Percentiles rank a stretch among this genome's conserved stretches.
These are phyloP conservation scores for Panaeolus cyanescens DNA, from an alignment of 768 basidiomycete species.

Conservation along the genomic window DNA sequence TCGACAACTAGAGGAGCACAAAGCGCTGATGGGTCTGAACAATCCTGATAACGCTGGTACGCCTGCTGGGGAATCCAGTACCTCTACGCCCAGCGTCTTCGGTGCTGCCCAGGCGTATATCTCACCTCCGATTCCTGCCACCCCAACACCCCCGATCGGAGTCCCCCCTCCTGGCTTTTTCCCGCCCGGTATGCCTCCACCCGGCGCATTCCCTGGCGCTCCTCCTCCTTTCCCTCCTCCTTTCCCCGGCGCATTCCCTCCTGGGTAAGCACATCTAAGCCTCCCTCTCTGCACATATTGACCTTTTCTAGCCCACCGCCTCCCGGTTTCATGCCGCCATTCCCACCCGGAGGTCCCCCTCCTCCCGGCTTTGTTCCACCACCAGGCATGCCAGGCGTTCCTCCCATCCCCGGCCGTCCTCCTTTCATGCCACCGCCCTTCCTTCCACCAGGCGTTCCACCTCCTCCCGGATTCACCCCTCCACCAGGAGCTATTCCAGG, in stretches of 20 bases:
- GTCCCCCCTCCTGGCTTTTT: conserved; percentile 31
- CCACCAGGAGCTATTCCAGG: conserved; percentile 12
- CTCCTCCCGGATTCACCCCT: conserved; percentile 18
- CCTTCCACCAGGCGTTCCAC: conserved; percentile 27
- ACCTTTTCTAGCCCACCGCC: conserved; percentile 11
- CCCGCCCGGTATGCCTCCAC: conserved; percentile 41
- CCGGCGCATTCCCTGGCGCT: conserved; percentile 44
- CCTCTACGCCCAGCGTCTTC: conserved; percentile 54
- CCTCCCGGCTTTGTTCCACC: conserved; percentile 28
- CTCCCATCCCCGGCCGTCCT: conserved; percentile 20
- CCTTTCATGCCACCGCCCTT: conserved; percentile 24
- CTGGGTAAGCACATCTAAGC: conserved; percentile 44
- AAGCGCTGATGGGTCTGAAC: conserved; percentile 78
- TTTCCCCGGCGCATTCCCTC: conserved; percentile 54
- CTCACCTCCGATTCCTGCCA: conserved; percentile 42
- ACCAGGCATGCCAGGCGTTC: conserved; percentile 22
- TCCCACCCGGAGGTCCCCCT: conserved; percentile 19
- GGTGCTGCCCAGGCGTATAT: conserved; percentile 74
- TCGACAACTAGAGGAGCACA: conserved; percentile 87
- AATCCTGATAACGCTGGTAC: conserved; percentile 17
- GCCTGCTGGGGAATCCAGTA: conserved; percentile 1
- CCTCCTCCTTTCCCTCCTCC: conserved; percentile 60
- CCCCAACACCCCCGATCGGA: conserved; percentile 33
- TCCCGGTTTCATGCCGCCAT: conserved; percentile 21
- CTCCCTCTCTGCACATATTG: conserved; percentile 1